These are phyloP conservation scores for Fragilaria radians DNA, from an alignment of 108 stramenopile genomes.

Conservation along the genomic window DNA sequence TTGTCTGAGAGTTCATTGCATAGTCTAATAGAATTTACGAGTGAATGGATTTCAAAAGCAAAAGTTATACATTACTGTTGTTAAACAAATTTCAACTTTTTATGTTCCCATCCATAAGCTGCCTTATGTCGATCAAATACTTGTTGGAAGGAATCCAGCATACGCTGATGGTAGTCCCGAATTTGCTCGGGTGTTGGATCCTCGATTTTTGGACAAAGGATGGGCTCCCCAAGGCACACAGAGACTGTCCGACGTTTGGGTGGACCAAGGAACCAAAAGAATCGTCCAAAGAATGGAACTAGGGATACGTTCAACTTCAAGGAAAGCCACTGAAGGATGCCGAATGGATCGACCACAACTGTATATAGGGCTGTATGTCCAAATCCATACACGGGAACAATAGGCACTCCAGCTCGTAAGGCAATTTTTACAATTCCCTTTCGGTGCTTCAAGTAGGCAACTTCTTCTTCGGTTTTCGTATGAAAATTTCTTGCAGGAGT, in stretches of 20 bases:
- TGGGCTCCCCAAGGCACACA: conserved; percentile 52
- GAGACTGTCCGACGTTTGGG: conserved; percentile 33
- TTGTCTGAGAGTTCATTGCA: background rate
- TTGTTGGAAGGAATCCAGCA: conserved; percentile 40
- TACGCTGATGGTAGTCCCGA: conserved; percentile 45
- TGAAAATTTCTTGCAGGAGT: no score
- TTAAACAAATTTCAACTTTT: conserved; percentile 35
- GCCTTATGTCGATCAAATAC: conserved; percentile 58
- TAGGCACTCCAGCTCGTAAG: conserved; percentile 40
- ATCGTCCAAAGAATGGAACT: conserved; percentile 59
- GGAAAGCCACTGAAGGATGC: conserved; percentile 38
- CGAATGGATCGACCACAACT: conserved; percentile 60
- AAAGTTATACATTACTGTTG: background rate
- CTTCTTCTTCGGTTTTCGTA: conserved; percentile 20
- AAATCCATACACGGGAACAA: conserved; percentile 63
- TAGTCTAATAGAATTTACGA: background rate
- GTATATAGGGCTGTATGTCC: conserved; percentile 49
- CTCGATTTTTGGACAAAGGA: conserved; percentile 44
- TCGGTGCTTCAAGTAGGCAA: conserved; percentile 36
- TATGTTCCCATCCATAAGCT: conserved; percentile 48
- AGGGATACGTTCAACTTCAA: conserved; percentile 24
- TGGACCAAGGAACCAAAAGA: conserved; percentile 59
- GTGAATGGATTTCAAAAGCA: no score
- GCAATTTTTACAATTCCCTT: conserved; percentile 75
- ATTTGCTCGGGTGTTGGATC: conserved; percentile 54